Conservation (phyloP, 225 moss, liverwort and hornwort species). For the Polytrichum formosum region DNA sequence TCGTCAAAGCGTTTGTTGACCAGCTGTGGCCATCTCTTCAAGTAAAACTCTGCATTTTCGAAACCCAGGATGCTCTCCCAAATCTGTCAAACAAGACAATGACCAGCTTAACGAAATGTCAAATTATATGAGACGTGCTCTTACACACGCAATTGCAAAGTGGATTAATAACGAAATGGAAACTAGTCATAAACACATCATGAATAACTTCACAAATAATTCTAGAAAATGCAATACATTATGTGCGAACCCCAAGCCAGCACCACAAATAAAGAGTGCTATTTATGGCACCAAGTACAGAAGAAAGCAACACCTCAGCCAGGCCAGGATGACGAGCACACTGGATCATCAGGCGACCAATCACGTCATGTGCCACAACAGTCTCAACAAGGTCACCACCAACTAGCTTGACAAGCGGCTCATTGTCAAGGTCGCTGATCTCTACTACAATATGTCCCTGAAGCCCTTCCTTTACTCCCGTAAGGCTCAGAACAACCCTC, state of each 20-base stretch:
- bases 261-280: no score
- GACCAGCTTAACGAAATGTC: no score
- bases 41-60: constrained; percentile 58
- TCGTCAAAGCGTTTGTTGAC: constrained; percentile 45
- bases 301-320: constrained; percentile 35
- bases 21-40: constrained; percentile 49
- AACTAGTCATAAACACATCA: no score
- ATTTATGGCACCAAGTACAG: no score
- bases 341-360: constrained; percentile 62
- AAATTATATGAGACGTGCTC: no score
- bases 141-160: no score
- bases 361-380: constrained; percentile 61
- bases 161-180: no score
- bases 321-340: constrained; percentile 61
- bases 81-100: constrained; percentile 19
- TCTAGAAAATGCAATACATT: no score
- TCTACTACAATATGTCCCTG: constrained; percentile 54
- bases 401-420: constrained; percentile 56
- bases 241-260: no score
- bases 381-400: constrained; percentile 57
- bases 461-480: constrained; percentile 52
- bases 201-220: no score
- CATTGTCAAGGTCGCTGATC: constrained; percentile 58
- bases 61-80: constrained; percentile 61
- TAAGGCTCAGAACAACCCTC: constrained; percentile 52